A percentile compares a stretch with the other conserved stretches of the same genome.
Conservation (phyloP, 2,329 filamentous ascomycete genomes). For the Cladosporium halotolerans region DNA sequence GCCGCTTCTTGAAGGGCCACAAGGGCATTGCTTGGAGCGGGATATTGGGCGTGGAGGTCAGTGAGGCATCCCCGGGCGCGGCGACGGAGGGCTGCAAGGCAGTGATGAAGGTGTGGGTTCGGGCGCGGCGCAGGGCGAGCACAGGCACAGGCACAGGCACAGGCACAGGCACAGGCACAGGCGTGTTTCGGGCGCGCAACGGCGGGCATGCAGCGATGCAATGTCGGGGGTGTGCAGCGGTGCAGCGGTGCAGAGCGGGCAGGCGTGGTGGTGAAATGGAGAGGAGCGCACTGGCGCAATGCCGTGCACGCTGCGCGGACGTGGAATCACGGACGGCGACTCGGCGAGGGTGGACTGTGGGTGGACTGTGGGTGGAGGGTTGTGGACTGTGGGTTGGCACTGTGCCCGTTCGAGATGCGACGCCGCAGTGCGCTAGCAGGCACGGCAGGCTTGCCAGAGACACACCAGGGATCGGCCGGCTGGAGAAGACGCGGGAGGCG, state of each 20-base stretch:
- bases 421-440: background rate
- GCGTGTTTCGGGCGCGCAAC: conserved; percentile 7
- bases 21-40: conserved; percentile 56
- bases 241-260: background rate
- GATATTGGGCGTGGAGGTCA: background rate
- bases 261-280: background rate
- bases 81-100: background rate
- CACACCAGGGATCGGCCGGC: background rate
- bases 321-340: background rate
- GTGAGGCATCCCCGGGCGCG: conserved; percentile 4
- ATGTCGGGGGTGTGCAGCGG: background rate
- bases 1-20: conserved; percentile 76
- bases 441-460: background rate
- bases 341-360: background rate
- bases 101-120: background rate
- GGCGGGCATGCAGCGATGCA: background rate
- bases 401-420: background rate
- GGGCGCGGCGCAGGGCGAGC: background rate
- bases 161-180: conserved; percentile 2
- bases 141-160: conserved; percentile 3
- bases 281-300: background rate
- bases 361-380: background rate
- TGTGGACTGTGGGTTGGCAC: too few relatives aligned
- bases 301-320: background rate
- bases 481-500: background rate